These are phyloP conservation scores for Acacia pycnantha DNA, from an alignment of 331 rosid species.

Conservation along the genomic window DNA sequence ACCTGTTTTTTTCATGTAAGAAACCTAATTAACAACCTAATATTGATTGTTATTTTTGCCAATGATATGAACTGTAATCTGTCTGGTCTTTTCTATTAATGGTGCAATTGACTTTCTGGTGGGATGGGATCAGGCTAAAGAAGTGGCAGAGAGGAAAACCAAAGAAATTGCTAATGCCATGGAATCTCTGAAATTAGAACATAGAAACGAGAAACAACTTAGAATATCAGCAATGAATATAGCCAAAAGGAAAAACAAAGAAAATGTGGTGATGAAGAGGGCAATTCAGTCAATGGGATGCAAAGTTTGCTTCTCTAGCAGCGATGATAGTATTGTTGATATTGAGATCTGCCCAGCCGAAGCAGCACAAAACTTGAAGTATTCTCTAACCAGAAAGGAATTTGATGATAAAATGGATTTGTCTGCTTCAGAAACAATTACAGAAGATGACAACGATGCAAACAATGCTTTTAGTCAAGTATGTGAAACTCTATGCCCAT, in stretches of 20 bases:
- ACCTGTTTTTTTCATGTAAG: background rate
- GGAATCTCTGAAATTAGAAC: conserved; percentile 67
- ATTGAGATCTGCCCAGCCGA: conserved; percentile 55
- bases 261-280: conserved; percentile 70
- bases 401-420: conserved; percentile 45
- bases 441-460: conserved; percentile 42
- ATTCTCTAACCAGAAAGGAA: conserved; percentile 45
- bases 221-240: conserved; percentile 58
- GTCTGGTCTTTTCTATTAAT: conserved; percentile 17
- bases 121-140: conserved; percentile 66
- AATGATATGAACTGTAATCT: background rate
- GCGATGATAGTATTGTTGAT: conserved; percentile 69
- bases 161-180: conserved; percentile 53
- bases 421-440: conserved; percentile 46
- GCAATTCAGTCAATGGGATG: conserved; percentile 91
- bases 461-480: conserved; percentile 44
- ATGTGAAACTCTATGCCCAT: conserved; percentile 78
- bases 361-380: conserved; percentile 34
- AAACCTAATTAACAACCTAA: background rate
- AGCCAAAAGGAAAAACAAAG: conserved; percentile 63
- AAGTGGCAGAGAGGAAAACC: conserved; percentile 66
- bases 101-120: conserved; percentile 1
- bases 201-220: conserved; percentile 58
- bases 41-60: background rate
- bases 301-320: conserved; percentile 65